Conservation (phyloP, 805 yeast genomes). For the Starmerella vaccinii region DNA sequence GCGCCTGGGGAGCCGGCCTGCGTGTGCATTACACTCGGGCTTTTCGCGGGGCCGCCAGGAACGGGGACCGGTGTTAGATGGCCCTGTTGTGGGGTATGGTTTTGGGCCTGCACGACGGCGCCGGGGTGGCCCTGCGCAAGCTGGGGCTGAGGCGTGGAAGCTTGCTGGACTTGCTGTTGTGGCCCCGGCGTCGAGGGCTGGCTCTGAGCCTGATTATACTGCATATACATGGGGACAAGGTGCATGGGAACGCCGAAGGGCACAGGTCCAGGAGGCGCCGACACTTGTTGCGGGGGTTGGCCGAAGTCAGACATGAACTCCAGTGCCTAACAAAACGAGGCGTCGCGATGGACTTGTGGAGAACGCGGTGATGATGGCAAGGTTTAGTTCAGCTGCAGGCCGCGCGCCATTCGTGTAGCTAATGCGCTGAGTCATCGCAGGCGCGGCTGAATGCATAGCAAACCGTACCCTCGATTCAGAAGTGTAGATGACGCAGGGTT, state of each 20-base stretch:
- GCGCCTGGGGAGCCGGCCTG: neutral
- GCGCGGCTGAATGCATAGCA: conserved; percentile 2
- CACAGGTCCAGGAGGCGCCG: conserved; percentile 11
- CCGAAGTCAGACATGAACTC: conserved; percentile 18
- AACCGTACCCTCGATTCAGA: conserved; percentile 2
- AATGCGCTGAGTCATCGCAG: conserved; percentile 3
- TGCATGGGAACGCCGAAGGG: conserved; percentile 14
- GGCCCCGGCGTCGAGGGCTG: conserved; percentile 6
- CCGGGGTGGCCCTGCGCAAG: conserved; percentile 1
- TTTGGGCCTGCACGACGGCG: neutral
- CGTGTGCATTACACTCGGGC: neutral
- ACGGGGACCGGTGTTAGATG: conserved; percentile 1
- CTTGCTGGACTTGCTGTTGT: conserved; percentile 4
- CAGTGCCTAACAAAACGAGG: neutral
- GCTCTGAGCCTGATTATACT: conserved; percentile 11
- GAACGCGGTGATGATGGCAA: conserved; percentile 6
- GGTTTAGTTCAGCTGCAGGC: neutral
- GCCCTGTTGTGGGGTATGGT: conserved; percentile 4
- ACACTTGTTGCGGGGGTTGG: conserved; percentile 16
- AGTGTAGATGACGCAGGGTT: conserved; percentile 7
- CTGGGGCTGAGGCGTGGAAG: conserved; percentile 6
- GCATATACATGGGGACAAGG: conserved; percentile 12
- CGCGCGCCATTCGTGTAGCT: conserved; percentile 7
- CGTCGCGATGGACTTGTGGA: neutral
- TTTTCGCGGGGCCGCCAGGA: conserved; percentile 1